These are phyloP conservation scores for Arabidopsis hybrid DNA, from an alignment of 441 rosid genomes.

Conservation along the genomic window DNA sequence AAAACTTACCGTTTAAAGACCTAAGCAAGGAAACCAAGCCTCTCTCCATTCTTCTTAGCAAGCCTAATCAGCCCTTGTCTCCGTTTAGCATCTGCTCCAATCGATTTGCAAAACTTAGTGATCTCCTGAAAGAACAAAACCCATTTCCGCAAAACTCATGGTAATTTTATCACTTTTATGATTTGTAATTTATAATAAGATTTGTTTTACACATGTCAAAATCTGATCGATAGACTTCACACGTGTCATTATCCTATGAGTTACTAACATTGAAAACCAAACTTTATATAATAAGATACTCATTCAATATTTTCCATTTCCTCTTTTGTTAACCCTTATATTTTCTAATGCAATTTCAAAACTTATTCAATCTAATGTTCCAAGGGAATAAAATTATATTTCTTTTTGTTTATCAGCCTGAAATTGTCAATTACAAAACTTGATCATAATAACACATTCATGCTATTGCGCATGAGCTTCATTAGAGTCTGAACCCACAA, in stretches of 20 bases:
- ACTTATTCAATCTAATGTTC: conserved; percentile 14
- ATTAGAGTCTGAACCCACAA: not conserved
- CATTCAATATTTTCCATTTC: too few relatives aligned
- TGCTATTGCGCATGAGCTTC: not conserved
- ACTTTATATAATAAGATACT: too few relatives aligned
- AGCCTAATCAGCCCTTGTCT: conserved; percentile 92
- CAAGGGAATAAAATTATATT: not conserved
- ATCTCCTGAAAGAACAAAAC: conserved; percentile 63
- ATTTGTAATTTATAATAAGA: too few relatives aligned
- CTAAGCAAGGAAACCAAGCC: conserved; percentile 92
- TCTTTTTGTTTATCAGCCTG: not conserved
- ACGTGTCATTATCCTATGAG: too few relatives aligned
- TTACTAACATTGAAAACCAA: too few relatives aligned
- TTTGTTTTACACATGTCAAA: too few relatives aligned
- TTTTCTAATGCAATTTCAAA: not conserved
- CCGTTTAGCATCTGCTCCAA: conserved; percentile 96
- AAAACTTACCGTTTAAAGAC: not conserved
- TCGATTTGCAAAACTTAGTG: conserved; percentile 91
- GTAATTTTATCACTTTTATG: too few relatives aligned
- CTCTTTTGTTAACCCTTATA: too few relatives aligned
- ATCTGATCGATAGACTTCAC: too few relatives aligned
- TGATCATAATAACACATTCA: conserved; percentile 23
- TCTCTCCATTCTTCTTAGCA: conserved; percentile 96
- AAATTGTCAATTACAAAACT: conserved; percentile 33
- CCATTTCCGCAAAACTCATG: conserved; percentile 16